A percentile compares a stretch with the other conserved stretches of the same genome.
Evolutionary conservation across 441 rosid species (phyloP).

Genomic region (Pelargonium myrrhifolium): DNA sequence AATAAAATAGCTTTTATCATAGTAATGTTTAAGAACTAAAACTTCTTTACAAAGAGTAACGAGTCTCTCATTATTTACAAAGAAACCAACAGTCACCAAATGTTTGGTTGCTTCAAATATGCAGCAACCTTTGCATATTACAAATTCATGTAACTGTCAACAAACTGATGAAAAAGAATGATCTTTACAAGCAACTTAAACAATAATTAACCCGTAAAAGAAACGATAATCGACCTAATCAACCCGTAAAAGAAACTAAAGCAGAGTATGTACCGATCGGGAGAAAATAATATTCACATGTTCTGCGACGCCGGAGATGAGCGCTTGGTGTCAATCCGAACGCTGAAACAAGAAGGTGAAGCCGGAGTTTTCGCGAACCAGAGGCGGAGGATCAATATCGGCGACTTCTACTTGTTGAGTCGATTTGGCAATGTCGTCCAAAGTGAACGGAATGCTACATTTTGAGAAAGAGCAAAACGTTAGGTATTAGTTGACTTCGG

Average conservation of each 20-base stretch:
- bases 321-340: constrained; percentile 9
- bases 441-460: constrained; percentile 94
- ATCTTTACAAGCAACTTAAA: constrained; percentile 1
- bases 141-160: background rate
- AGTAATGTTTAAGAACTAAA: too few species aligned
- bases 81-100: too few species aligned
- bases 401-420: constrained; percentile 80
- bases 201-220: too few species aligned
- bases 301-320: background rate
- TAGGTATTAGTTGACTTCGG: too few species aligned
- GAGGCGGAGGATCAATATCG: constrained; percentile 85
- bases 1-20: too few species aligned
- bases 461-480: background rate
- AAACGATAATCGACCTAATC: background rate
- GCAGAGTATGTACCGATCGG: background rate
- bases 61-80: too few species aligned
- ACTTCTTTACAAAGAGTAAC: too few species aligned
- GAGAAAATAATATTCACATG: background rate
- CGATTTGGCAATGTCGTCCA: constrained; percentile 88
- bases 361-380: constrained; percentile 81
- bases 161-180: background rate
- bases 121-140: background rate
- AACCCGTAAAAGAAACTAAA: background rate
- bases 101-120: background rate
- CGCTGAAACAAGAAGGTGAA: constrained; percentile 88